A percentile compares a stretch with the other conserved stretches of the same genome.
Conservation (phyloP, 371 early-diverging fungal species). For the Coemansia sp. region DNA sequence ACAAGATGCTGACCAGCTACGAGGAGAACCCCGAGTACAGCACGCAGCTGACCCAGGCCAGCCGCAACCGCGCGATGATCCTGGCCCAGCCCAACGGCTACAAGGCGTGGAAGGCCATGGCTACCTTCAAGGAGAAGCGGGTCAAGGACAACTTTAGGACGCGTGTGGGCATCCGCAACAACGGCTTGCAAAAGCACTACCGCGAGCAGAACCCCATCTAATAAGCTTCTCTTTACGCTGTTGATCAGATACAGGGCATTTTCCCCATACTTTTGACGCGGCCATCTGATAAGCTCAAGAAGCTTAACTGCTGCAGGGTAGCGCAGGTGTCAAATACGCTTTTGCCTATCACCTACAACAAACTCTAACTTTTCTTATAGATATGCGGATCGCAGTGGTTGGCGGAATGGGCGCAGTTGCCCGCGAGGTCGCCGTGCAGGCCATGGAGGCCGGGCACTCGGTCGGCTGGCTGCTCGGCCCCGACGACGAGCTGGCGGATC, state of each 20-base stretch:
- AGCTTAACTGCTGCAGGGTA: too few species aligned
- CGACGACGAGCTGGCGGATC: slow-evolving; percentile 21
- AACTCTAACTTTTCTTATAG: background rate
- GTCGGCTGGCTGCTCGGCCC: slow-evolving; percentile 25
- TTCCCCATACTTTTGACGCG: too few species aligned
- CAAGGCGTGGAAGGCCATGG: slow-evolving; percentile 53
- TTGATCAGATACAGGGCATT: too few species aligned
- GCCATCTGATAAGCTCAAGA: too few species aligned
- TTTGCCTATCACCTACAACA: too few species aligned
- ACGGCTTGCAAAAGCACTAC: slow-evolving; percentile 84
- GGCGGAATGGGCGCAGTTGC: slow-evolving; percentile 30
- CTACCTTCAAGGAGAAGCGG: slow-evolving; percentile 58
- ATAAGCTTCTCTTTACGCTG: background rate
- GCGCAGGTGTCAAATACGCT: too few species aligned
- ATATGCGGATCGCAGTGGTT: slow-evolving; percentile 35
- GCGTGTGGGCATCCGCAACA: slow-evolving; percentile 76
- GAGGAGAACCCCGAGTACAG: slow-evolving; percentile 41
- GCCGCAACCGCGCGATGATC: slow-evolving; percentile 45
- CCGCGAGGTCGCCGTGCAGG: slow-evolving; percentile 25
- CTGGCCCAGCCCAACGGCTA: slow-evolving; percentile 49
- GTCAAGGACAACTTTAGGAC: slow-evolving; percentile 66
- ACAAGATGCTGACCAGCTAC: slow-evolving; percentile 60
- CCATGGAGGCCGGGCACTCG: slow-evolving; percentile 21
- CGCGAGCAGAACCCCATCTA: slow-evolving; percentile 62
- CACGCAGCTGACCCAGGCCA: slow-evolving; percentile 35